Evolutionary conservation across 345 rosid genomes (phyloP).

Genomic region (Ailanthus altissimus): DNA sequence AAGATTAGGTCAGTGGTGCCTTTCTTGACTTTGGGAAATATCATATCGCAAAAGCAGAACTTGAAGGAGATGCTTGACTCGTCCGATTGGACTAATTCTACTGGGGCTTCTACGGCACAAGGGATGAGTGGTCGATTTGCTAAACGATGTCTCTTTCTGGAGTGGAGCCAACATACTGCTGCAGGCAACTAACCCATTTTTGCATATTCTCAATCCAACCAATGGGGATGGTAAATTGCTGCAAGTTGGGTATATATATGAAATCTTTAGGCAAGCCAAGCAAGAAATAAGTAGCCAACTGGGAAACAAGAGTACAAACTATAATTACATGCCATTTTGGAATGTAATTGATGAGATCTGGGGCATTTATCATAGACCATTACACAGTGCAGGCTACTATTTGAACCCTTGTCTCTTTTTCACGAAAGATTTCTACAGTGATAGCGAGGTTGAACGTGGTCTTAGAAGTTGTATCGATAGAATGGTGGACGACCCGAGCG

Average conservation of each 20-base stretch:
- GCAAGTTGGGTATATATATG: not conserved
- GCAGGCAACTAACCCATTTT: not conserved
- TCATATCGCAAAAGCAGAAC: slow-evolving; percentile 37
- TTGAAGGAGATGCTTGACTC: slow-evolving; percentile 42
- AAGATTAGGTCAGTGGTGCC: slow-evolving; percentile 35
- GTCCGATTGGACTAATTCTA: slow-evolving; percentile 36
- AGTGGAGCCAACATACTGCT: not conserved
- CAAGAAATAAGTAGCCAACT: not conserved
- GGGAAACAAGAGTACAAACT: not conserved
- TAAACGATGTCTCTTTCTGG: not conserved
- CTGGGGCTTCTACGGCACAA: slow-evolving; percentile 30
- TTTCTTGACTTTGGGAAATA: slow-evolving; percentile 42
- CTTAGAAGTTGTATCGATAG: not conserved
- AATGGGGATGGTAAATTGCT: not conserved
- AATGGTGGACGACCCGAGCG: not conserved
- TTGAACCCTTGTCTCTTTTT: not conserved
- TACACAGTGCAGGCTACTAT: not conserved
- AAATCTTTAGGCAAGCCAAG: not conserved
- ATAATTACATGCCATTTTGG: not conserved
- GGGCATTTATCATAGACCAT: not conserved
- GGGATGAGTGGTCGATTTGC: slow-evolving; percentile 12
- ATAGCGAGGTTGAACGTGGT: not conserved
- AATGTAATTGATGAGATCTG: not conserved
- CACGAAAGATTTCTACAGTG: not conserved
- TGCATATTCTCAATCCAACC: not conserved